These are phyloP conservation scores for Monilinia aucupariae DNA, from an alignment of 2,329 filamentous ascomycete genomes.

Conservation along the genomic window DNA sequence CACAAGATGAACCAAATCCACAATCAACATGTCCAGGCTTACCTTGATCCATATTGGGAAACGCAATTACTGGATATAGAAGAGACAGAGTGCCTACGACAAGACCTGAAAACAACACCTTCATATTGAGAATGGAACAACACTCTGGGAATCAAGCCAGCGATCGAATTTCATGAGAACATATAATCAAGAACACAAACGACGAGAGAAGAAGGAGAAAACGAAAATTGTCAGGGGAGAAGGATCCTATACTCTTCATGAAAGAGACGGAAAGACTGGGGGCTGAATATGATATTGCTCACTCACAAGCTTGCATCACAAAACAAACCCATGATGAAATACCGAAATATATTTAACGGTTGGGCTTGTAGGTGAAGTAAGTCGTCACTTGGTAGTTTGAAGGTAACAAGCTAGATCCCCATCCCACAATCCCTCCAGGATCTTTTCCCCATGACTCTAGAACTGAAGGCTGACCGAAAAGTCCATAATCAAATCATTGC, in stretches of 20 bases:
- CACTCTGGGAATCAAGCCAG: slow-evolving; percentile 9
- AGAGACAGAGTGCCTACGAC: slow-evolving; percentile 22
- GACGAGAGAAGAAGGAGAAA: slow-evolving; percentile 13
- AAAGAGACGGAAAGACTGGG: slow-evolving; percentile 8
- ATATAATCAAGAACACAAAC: slow-evolving; percentile 10
- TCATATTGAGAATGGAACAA: slow-evolving; percentile 23
- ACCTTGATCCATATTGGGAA: slow-evolving; percentile 11
- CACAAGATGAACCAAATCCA: slow-evolving; percentile 10
- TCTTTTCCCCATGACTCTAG: background rate
- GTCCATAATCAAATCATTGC: slow-evolving; percentile 1
- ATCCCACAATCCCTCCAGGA: background rate
- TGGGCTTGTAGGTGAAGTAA: slow-evolving; percentile 2
- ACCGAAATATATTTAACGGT: background rate
- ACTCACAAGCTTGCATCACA: slow-evolving; percentile 9
- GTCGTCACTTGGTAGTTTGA: slow-evolving; percentile 1
- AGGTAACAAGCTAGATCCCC: slow-evolving; percentile 2
- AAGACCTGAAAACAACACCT: slow-evolving; percentile 17
- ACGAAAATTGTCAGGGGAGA: slow-evolving; percentile 6
- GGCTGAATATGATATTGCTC: slow-evolving; percentile 13
- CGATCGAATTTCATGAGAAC: slow-evolving; percentile 1
- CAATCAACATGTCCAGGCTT: slow-evolving; percentile 8
- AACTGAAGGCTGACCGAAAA: slow-evolving; percentile 1
- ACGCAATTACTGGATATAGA: slow-evolving; percentile 20
- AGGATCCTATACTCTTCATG: slow-evolving; percentile 15
- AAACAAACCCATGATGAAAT: slow-evolving; percentile 11